Evolutionary conservation across 2,329 filamentous ascomycete genomes (phyloP).

Genomic region (Zymoseptoria ardabiliae): DNA sequence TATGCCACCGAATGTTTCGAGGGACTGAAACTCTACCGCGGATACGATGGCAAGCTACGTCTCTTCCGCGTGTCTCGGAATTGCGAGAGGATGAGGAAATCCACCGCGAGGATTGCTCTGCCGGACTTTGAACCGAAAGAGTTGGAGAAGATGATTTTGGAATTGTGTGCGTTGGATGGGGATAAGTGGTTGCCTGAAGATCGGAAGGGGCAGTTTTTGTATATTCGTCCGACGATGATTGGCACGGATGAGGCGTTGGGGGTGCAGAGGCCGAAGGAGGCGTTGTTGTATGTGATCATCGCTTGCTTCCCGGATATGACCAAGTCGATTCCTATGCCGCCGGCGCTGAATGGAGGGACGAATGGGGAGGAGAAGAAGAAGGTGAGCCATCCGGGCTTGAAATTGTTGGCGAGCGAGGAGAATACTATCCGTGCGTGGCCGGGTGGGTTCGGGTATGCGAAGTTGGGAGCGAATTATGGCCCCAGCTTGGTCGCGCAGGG

Average conservation of each 20-base stretch:
- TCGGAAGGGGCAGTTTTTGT: slow-evolving; percentile 64
- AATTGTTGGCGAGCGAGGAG: slow-evolving; percentile 68
- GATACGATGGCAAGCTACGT: slow-evolving; percentile 63
- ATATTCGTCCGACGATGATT: slow-evolving; percentile 74
- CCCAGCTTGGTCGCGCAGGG: slow-evolving; percentile 71
- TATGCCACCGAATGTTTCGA: slow-evolving; percentile 92
- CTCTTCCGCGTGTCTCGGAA: slow-evolving; percentile 73
- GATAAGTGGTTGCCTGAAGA: slow-evolving; percentile 70
- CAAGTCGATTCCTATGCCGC: slow-evolving; percentile 26
- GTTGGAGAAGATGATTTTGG: slow-evolving; percentile 65
- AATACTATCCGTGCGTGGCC: slow-evolving; percentile 89
- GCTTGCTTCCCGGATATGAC: slow-evolving; percentile 41
- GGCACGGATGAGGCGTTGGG: slow-evolving; percentile 74
- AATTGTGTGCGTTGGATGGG: slow-evolving; percentile 65
- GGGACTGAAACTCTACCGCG: slow-evolving; percentile 66
- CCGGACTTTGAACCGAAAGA: slow-evolving; percentile 65
- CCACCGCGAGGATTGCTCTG: slow-evolving; percentile 59
- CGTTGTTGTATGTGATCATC: slow-evolving; percentile 78
- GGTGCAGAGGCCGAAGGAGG: slow-evolving; percentile 70
- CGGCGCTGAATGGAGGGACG: slow-evolving; percentile 21
- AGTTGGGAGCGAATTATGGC: slow-evolving; percentile 90
- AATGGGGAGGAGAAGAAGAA: slow-evolving; percentile 13
- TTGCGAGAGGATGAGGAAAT: slow-evolving; percentile 54
- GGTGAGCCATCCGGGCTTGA: slow-evolving; percentile 40
- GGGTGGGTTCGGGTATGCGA: slow-evolving; percentile 85